Conservation (phyloP, 495 filamentous ascomycete species). For the Chaetomium cochliodes region DNA sequence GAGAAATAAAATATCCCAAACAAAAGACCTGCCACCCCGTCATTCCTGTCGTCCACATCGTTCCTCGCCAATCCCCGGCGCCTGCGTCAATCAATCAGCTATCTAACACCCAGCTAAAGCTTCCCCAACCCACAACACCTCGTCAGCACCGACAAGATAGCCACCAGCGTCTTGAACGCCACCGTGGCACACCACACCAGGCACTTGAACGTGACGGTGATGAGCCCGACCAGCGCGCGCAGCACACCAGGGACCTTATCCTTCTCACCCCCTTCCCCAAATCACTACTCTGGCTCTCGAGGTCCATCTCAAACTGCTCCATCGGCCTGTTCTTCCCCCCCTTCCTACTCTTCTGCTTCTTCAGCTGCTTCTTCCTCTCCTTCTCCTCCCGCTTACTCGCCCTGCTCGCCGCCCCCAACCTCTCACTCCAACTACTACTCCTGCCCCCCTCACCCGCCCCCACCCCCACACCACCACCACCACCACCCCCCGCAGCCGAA, state of each 20-base stretch:
- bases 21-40: not conserved
- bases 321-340: constrained; percentile 36
- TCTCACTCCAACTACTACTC: constrained; percentile 32
- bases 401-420: constrained; percentile 27
- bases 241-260: constrained; percentile 44
- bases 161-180: constrained; percentile 45
- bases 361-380: constrained; percentile 10
- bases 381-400: constrained; percentile 27
- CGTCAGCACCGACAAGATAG: constrained; percentile 38
- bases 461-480: not conserved
- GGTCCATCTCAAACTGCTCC: constrained; percentile 56
- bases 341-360: constrained; percentile 29
- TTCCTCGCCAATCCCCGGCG: not conserved
- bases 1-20: not conserved
- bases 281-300: constrained; percentile 54
- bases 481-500: not conserved
- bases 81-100: not conserved
- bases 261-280: constrained; percentile 39
- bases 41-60: not conserved
- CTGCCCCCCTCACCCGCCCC: not conserved
- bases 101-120: constrained; percentile 26
- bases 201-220: constrained; percentile 47
- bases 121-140: constrained; percentile 44
- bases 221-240: constrained; percentile 41
- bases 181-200: constrained; percentile 48